Evolutionary conservation across 768 basidiomycete genomes (phyloP), one percentile per base, ranked within the genome.

Genomic region (Neoboletus brunneissimus): DNA sequence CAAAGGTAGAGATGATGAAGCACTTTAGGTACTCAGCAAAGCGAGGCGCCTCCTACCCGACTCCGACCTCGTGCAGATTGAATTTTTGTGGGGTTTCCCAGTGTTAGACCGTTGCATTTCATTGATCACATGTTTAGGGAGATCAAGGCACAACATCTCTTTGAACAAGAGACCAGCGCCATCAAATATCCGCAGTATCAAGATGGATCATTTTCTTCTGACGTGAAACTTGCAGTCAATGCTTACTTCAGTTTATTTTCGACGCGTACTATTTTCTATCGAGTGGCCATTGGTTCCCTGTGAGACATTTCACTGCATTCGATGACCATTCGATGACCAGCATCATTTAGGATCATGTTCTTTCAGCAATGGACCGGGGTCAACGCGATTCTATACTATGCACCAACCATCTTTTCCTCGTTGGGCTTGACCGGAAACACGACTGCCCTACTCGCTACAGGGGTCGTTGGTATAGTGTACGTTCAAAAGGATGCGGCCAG

Each of bases 361-460:
- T 90, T 88, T 77, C 89, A 90, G 67, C 88, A 90, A 71, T 90
- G 88, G 87, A 89, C 87, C 31, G 89, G 88, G 58, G 78, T 88
- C 63, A 88, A 89, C 61, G 86, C 83, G 7, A 86, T 89, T 60
- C 72, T 90, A 49, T 90, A 89, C 75, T 90, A 89, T 62, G 88
- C 88, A 0, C 89, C 86, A 3, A 78, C 73, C 40, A 90, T 91
- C 56, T 91, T 91, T 76, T 46, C 75, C 42, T 61, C 67, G 16
- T 79, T 91, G 37, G 82, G 86, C 46, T 72, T 89, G 34, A 77
- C 75, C 2, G 86, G 87, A 3, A 86, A 82, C 58, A 77, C 86
- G 1, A 80, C 77, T 37, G 80, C 79, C 3, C 74, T 84, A 0
- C 73, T 84, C 31, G 82, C 82, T 2, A 83, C 82, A 27, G 89